phyloP scores from a whole-genome alignment of 176 grass and related monocot species.

The Paspalum vaginatum region DNA sequence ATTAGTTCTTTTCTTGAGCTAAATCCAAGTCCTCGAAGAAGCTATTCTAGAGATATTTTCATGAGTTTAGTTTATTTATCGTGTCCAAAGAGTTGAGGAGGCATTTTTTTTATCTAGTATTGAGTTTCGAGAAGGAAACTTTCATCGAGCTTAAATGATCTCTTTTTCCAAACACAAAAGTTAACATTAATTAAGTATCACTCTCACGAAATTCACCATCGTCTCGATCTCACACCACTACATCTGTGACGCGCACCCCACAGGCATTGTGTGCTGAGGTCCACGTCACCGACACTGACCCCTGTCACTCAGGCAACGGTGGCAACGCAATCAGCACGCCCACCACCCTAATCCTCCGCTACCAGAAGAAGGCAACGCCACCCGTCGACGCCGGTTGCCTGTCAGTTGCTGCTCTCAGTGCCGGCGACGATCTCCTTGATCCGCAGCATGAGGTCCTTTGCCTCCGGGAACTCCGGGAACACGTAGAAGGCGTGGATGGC shows the following conservation, averaged over 20 bases:
- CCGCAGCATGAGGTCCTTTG: conserved; percentile 52
- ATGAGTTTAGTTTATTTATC: no score
- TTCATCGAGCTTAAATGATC: no score
- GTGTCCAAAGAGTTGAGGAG: no score
- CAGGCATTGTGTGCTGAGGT: not conserved
- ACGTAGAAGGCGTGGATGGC: conserved; percentile 87
- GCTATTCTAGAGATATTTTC: no score
- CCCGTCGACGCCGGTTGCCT: no score
- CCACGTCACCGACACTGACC: no score
- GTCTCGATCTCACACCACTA: not conserved
- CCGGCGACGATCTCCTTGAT: conserved; percentile 59
- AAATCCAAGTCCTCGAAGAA: no score
- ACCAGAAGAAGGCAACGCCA: no score
- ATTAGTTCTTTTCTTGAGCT: no score
- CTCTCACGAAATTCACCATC: not conserved
- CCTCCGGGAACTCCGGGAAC: conserved; percentile 66
- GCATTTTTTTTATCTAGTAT: no score
- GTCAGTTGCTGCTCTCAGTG: not conserved
- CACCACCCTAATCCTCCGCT: not conserved
- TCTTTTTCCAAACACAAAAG: no score
- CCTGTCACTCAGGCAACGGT: not conserved
- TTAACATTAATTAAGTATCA: not conserved
- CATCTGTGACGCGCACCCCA: not conserved
- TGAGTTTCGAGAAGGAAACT: no score
- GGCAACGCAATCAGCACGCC: not conserved